Evolutionary conservation across 139 green algal species (phyloP), one percentile per base, ranked within the genome.

Genomic region (Limnomonas spitsbergensis): DNA sequence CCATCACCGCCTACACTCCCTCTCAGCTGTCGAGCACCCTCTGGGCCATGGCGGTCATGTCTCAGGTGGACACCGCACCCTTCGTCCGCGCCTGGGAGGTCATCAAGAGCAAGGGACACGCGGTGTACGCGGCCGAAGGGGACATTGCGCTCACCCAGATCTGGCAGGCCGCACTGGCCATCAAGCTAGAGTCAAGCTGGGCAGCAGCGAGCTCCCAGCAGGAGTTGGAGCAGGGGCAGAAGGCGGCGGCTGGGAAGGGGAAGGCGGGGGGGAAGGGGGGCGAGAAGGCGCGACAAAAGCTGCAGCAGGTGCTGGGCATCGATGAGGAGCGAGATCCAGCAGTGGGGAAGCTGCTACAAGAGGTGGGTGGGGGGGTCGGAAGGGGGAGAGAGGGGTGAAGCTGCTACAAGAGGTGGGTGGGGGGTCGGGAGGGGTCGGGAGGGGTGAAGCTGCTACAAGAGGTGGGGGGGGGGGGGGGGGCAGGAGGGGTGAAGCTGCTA

Each of bases 21-120:
- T 56, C 75, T 61, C 84, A 85, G 79, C 70, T 85, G 72, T 42
- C 76, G 6, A 37, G 69, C 2, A 56, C 80, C 37, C 77, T 78
- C 53, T 89, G 84, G 84, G 70, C 84, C 1, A 39, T 89, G 47
- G 79, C 84, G 38, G 83, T 82, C 35, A 77, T 89, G 70, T 6
- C 67, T 52, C 69, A 76, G 38, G 76, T 82, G 31, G 34, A 77
- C 53, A 66, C 53, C 3, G 35, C 1, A 29, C 53, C 73, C 24
- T 89, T 86, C 81, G 73, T 38, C 66, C 38, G 53, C 39, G 66
- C 2, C n/a, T 78, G 39, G 70, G 6, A 61, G 39, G 38, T 66
- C 36, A 3, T 66, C 9, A 4, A 66, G 39, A 26, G 3, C 38
- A 34, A 37, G 27, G 70, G 38, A 36, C 3, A 32, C 36, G 70